These are phyloP conservation scores for Ophiostoma ips DNA, from an alignment of 2,329 filamentous ascomycete species.

Conservation along the genomic window DNA sequence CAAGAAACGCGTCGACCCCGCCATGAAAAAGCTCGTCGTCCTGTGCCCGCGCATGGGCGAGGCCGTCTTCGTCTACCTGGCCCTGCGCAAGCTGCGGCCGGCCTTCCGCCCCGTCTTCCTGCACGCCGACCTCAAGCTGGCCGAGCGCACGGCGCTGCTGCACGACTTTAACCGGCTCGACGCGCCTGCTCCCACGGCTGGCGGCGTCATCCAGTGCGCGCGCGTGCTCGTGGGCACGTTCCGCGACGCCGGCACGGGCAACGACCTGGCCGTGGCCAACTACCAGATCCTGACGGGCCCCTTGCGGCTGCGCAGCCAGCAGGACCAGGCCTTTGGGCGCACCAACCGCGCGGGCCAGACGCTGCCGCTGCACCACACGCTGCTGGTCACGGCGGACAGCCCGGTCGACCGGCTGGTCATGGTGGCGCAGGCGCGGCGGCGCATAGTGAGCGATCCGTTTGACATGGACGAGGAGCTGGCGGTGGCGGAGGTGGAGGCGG, in stretches of 20 bases:
- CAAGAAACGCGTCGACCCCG: conserved; percentile 3
- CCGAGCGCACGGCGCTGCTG: conserved; percentile 12
- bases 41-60: conserved; percentile 15
- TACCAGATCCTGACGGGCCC: conserved; percentile 16
- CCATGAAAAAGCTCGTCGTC: conserved; percentile 16
- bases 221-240: conserved; percentile 13
- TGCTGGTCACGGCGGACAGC: conserved; percentile 15
- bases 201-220: not conserved
- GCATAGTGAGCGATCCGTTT: conserved; percentile 14
- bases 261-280: conserved; percentile 13
- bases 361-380: conserved; percentile 13
- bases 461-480: conserved; percentile 8
- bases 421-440: conserved; percentile 14
- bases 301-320: conserved; percentile 13
- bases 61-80: conserved; percentile 14
- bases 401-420: conserved; percentile 14
- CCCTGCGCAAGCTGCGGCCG: conserved; percentile 12
- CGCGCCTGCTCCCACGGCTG: not conserved
- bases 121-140: conserved; percentile 12
- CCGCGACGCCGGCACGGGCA: conserved; percentile 14
- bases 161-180: conserved; percentile 11
- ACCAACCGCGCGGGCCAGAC: conserved; percentile 16
- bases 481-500: conserved; percentile 5
- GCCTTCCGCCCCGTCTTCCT: conserved; percentile 9
- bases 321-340: conserved; percentile 15